A percentile compares a stretch with the other conserved stretches of the same genome.
Conservation (phyloP, 139 green algal species). For the Volvox africanus region DNA sequence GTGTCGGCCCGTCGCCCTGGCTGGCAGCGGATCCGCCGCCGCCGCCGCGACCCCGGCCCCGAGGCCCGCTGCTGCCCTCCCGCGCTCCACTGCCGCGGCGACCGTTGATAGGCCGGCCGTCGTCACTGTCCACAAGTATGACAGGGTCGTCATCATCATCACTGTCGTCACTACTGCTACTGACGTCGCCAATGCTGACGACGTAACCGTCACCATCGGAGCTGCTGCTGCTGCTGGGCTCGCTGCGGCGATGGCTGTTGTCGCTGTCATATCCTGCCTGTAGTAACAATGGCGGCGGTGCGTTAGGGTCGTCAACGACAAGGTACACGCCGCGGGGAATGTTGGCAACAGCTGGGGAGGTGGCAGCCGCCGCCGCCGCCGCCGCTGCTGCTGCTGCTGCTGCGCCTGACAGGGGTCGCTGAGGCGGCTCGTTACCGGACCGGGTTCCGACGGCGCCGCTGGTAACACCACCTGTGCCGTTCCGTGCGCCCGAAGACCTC, state of each 20-base stretch:
- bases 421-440: not conserved
- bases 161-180: not conserved
- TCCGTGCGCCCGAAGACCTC: not conserved
- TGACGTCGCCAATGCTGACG: not conserved
- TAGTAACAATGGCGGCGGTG: not conserved
- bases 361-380: not conserved
- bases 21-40: not conserved
- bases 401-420: conserved; percentile 3
- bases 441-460: not conserved
- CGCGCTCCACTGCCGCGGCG: not conserved
- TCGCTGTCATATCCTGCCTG: not conserved
- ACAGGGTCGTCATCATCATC: conserved; percentile 10
- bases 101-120: not conserved
- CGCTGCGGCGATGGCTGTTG: not conserved
- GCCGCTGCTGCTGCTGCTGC: conserved; percentile 8
- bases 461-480: not conserved
- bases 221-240: conserved; percentile 1
- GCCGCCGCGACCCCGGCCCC: not conserved
- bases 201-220: not conserved
- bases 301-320: not conserved
- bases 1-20: not conserved
- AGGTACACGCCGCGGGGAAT: not conserved
- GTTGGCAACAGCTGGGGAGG: not conserved
- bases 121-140: not conserved
- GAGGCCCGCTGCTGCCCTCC: not conserved